A percentile compares a stretch with the other conserved stretches of the same genome.
Evolutionary conservation across 495 filamentous ascomycete species (phyloP).

Genomic region (Clavariopsis aquatica): DNA sequence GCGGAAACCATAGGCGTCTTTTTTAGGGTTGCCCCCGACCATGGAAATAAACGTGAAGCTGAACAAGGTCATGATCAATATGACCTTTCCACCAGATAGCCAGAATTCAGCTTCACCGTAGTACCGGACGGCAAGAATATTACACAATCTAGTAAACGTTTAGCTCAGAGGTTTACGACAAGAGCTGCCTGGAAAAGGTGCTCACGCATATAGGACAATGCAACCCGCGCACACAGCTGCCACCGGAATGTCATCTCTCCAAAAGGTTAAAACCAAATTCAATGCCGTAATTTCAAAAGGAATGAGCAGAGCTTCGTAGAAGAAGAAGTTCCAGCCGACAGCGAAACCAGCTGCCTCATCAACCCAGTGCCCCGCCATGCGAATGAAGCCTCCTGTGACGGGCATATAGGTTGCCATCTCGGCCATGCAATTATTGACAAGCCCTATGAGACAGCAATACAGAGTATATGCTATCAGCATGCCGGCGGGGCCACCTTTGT

Average conservation of each 20-base stretch:
- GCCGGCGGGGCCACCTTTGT: slow-evolving; percentile 42
- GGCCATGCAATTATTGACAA: slow-evolving; percentile 52
- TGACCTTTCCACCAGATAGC: slow-evolving; percentile 52
- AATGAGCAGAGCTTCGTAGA: slow-evolving; percentile 59
- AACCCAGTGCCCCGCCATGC: slow-evolving; percentile 52
- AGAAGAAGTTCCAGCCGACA: slow-evolving; percentile 49
- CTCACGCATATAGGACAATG: slow-evolving; percentile 45
- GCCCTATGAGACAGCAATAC: slow-evolving; percentile 37
- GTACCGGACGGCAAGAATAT: slow-evolving; percentile 49
- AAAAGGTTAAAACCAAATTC: slow-evolving; percentile 52
- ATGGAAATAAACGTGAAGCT: slow-evolving; percentile 55
- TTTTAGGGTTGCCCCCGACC: slow-evolving; percentile 52
- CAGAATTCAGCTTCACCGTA: slow-evolving; percentile 57
- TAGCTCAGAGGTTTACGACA: slow-evolving; percentile 1
- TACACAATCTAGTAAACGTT: slow-evolving; percentile 42
- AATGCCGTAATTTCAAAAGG: slow-evolving; percentile 58
- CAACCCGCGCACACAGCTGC: slow-evolving; percentile 46
- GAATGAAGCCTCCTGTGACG: slow-evolving; percentile 50
- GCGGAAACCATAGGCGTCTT: slow-evolving; percentile 52
- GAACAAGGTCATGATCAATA: slow-evolving; percentile 51
- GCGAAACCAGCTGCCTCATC: slow-evolving; percentile 63
- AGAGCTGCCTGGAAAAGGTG: slow-evolving; percentile 2
- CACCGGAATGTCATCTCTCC: slow-evolving; percentile 50
- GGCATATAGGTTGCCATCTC: slow-evolving; percentile 53
- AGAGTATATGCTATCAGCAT: slow-evolving; percentile 43